phyloP scores from a whole-genome alignment of 139 green algal species.

The Zygnema cylindricum region DNA sequence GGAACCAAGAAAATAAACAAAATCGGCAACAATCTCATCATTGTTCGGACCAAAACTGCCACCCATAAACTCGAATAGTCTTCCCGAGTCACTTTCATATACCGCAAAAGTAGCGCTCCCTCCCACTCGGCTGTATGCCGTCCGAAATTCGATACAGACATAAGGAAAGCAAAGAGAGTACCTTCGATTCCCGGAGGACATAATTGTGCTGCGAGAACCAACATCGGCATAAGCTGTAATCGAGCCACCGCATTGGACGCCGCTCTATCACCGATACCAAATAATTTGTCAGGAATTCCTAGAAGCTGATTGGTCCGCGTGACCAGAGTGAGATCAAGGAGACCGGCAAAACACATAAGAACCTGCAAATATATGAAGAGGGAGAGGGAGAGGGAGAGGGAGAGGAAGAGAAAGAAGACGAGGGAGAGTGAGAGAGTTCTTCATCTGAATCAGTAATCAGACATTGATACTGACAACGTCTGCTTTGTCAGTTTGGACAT shows the following conservation, averaged over 20 bases:
- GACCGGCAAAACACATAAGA: slow-evolving; percentile 19
- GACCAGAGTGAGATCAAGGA: slow-evolving; percentile 80
- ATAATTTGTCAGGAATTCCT: slow-evolving; percentile 83
- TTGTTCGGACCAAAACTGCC: slow-evolving; percentile 46
- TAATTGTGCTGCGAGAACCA: slow-evolving; percentile 86
- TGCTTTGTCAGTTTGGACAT: too few species aligned
- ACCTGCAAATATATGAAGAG: background rate
- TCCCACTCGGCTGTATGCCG: slow-evolving; percentile 4
- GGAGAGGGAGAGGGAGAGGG: background rate
- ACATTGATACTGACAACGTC: too few species aligned
- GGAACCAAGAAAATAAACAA: slow-evolving; percentile 51
- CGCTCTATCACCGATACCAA: slow-evolving; percentile 89
- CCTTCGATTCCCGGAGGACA: slow-evolving; percentile 84
- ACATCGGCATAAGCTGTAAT: slow-evolving; percentile 92
- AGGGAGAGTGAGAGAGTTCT: background rate
- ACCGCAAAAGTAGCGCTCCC: slow-evolving; percentile 35
- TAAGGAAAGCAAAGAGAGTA: slow-evolving; percentile 96
- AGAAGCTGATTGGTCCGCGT: slow-evolving; percentile 65
- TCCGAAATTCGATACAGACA: slow-evolving; percentile 85
- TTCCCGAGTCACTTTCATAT: slow-evolving; percentile 30
- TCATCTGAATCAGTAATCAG: background rate
- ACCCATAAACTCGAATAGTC: slow-evolving; percentile 52
- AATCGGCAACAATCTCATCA: slow-evolving; percentile 22
- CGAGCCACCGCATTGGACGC: slow-evolving; percentile 87
- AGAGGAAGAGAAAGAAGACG: slow-evolving; percentile 29